These are phyloP conservation scores for Centella asiatica DNA, from an alignment of 129 eudicot species.

Conservation along the genomic window DNA sequence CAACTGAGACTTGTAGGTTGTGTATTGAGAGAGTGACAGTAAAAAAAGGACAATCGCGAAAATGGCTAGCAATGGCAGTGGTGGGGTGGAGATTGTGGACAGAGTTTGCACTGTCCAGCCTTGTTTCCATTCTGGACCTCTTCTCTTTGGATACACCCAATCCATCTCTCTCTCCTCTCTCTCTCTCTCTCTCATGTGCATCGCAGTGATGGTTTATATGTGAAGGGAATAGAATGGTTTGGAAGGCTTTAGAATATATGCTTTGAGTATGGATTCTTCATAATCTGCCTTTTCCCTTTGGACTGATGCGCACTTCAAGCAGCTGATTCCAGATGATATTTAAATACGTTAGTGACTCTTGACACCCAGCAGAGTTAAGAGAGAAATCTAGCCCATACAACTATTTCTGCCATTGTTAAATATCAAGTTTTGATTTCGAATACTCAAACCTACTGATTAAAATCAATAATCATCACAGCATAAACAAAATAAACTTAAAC, in stretches of 20 bases:
- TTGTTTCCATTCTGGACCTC: constrained; percentile 46
- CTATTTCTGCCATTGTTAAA: too few species aligned
- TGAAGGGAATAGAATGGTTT: constrained; percentile 1
- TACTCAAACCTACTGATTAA: too few species aligned
- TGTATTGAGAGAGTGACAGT: constrained; percentile 45
- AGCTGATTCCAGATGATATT: constrained; percentile 18
- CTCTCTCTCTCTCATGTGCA: background rate
- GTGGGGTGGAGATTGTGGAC: constrained; percentile 40
- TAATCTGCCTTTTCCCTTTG: constrained; percentile 24
- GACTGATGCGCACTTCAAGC: constrained; percentile 34
- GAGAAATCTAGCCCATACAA: too few species aligned
- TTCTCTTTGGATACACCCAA: constrained; percentile 25
- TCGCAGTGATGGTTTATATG: constrained; percentile 9
- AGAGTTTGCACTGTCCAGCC: constrained; percentile 38
- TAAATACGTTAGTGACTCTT: background rate
- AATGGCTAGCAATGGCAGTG: constrained; percentile 49
- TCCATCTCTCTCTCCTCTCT: constrained; percentile 27
- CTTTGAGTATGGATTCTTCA: constrained; percentile 50
- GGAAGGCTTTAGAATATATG: constrained; percentile 40
- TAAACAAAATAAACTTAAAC: too few species aligned
- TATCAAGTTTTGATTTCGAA: too few species aligned
- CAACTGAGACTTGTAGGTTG: constrained; percentile 41
- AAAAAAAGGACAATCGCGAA: constrained; percentile 52
- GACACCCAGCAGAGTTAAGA: too few species aligned
- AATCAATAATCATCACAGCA: too few species aligned